Base-by-base conservation (phyloP, 2,329 filamentous ascomycete species). In the Fusarium marasasianum region DNA sequence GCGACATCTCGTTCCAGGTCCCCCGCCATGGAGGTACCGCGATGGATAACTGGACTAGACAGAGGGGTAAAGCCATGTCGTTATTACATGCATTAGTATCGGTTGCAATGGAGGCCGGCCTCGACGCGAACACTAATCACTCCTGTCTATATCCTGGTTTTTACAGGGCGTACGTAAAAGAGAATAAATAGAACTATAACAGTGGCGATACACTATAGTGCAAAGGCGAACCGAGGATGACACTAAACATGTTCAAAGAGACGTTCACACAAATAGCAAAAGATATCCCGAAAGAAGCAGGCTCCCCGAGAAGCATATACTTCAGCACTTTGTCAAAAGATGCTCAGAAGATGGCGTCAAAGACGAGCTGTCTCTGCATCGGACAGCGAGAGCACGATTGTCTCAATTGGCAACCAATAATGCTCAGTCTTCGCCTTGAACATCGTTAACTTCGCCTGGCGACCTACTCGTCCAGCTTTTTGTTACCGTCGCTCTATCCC, bases 291-390 rank as follows among this genome's bases (percentile, higher is more conserved):
- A n/a, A 6, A 43, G 6, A 43, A 17, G n/a, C 6, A 24, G 41
- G 14, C 41, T 0, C 41, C n/a, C 4, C 0, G 4, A 5, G 0
- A 12, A 10, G n/a, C 1, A 4, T 11, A 44, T 8, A 24, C 10
- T 0, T 4, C 6, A 18, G 15, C 9, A 14, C 33, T 3, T 33
- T 2, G 33, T 3, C 2, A 35, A 44, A 24, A 24, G 15, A 18
- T 10, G n/a, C 41, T 24, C 5, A 44, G 4, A 44, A 17, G 41
- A 24, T 17, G 10, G 2, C 1, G 9, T 3, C 18, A 6, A 11
- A 0, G n/a, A 44, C 6, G 10, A 24, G 41, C 7, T 44, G 2
- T 4, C n/a, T 24, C 41, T 44, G 10, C 10, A 24, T 44, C n/a
- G 4, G n/a, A 44, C 0, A 4, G 10, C n/a, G 6, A 18, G n/a